Percentiles rank a stretch among this genome's conserved stretches.
Evolutionary conservation across 805 yeast genomes (phyloP).

Genomic region (Henningerozyma blattae): DNA sequence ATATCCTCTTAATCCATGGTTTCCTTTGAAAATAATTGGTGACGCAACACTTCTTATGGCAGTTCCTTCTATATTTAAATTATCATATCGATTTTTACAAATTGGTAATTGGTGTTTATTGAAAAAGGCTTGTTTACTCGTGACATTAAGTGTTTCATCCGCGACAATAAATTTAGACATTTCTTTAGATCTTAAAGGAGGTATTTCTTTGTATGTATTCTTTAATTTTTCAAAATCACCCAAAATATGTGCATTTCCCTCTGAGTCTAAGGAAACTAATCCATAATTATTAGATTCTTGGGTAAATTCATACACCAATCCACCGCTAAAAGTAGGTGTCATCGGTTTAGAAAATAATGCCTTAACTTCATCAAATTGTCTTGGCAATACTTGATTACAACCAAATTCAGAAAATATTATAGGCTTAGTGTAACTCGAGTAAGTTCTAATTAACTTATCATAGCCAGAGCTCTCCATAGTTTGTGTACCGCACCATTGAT

Average conservation of each 20-base stretch:
- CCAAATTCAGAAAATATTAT: conserved; percentile 88
- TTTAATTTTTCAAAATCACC: conserved; percentile 40
- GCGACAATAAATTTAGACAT: background rate
- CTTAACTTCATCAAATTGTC: conserved; percentile 65
- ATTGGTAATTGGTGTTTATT: background rate
- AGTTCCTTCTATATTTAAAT: conserved; percentile 29
- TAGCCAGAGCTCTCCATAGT: conserved; percentile 74
- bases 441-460: conserved; percentile 56
- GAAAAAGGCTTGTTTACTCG: background rate
- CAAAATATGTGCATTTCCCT: conserved; percentile 29
- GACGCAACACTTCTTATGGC: conserved; percentile 33
- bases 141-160: too few relatives aligned
- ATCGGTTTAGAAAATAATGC: conserved; percentile 59
- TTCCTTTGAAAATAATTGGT: conserved; percentile 38
- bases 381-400: conserved; percentile 71
- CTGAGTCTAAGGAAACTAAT: conserved; percentile 39
- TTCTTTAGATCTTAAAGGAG: conserved; percentile 12
- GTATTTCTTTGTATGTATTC: conserved; percentile 30
- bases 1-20: conserved; percentile 34
- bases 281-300: conserved; percentile 78
- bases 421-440: conserved; percentile 57
- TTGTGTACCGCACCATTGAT: conserved; percentile 94
- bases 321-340: conserved; percentile 75
- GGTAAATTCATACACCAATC: conserved; percentile 68
- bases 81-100: conserved; percentile 31